Conservation (phyloP, 164 flowering plant species). For the Platanus orientalis region DNA sequence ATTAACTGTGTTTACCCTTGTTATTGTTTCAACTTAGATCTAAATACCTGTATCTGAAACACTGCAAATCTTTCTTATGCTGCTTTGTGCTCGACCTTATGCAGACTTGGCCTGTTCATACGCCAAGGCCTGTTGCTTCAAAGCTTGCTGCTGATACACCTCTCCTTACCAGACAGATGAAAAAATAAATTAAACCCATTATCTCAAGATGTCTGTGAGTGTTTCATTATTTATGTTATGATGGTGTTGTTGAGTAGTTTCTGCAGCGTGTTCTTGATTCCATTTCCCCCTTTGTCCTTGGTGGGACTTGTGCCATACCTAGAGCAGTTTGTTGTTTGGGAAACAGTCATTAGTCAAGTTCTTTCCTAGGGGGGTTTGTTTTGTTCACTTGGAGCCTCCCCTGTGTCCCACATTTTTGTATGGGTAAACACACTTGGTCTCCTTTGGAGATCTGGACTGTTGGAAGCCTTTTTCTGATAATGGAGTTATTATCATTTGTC, state of each 20-base stretch:
- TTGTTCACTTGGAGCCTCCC: not conserved
- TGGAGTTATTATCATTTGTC: slow-evolving; percentile 11
- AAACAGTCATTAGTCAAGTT: slow-evolving; percentile 99
- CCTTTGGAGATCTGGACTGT: not conserved
- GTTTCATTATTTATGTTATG: slow-evolving; percentile 4
- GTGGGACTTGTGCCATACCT: slow-evolving; percentile 99
- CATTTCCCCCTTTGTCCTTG: slow-evolving; percentile 97
- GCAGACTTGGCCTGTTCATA: slow-evolving; percentile 98
- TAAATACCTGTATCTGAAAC: not conserved
- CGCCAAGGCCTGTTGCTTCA: slow-evolving; percentile 95
- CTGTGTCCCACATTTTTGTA: not conserved
- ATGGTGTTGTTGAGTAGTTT: slow-evolving; percentile 11
- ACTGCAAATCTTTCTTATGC: not conserved
- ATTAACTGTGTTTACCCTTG: slow-evolving; percentile 5
- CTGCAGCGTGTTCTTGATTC: slow-evolving; percentile 99
- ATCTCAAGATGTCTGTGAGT: not conserved
- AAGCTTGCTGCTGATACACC: slow-evolving; percentile 99
- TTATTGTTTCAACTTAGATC: not conserved
- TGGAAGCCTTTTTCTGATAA: not conserved
- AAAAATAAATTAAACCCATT: not conserved
- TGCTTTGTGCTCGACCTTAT: slow-evolving; percentile 10
- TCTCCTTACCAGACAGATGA: slow-evolving; percentile 97
- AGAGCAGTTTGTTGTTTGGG: slow-evolving; percentile 99
- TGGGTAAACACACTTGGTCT: not conserved
- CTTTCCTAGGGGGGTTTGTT: slow-evolving; percentile 80